Conservation (phyloP, 2,329 filamentous ascomycete genomes). For the Onygenales sp. region DNA sequence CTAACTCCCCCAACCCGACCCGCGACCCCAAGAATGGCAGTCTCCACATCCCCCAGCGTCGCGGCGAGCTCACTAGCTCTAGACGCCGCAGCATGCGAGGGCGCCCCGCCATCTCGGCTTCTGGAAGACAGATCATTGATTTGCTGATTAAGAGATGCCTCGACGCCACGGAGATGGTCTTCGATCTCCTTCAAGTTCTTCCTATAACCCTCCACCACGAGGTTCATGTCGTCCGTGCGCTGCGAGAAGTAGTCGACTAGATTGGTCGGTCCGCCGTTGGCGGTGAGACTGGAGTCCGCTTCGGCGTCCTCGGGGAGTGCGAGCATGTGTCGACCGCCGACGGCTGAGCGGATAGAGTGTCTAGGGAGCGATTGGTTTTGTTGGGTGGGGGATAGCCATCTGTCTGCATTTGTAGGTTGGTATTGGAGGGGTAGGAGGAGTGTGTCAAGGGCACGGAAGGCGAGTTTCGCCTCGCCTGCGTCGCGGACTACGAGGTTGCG, state of each 20-base stretch:
- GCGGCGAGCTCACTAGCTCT: constrained; percentile 41
- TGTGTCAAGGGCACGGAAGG: constrained; percentile 65
- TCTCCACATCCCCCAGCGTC: constrained; percentile 56
- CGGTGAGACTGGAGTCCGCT: constrained; percentile 31
- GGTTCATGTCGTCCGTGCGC: constrained; percentile 52
- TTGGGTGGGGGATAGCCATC: constrained; percentile 32
- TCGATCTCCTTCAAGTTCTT: constrained; percentile 55
- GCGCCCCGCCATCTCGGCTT: constrained; percentile 28
- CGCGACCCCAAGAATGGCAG: constrained; percentile 55
- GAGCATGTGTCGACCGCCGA: constrained; percentile 28
- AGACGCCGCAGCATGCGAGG: constrained; percentile 34
- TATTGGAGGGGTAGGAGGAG: constrained; percentile 59
- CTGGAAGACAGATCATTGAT: constrained; percentile 45
- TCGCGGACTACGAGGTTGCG: constrained; percentile 54
- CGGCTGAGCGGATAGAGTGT: constrained; percentile 28
- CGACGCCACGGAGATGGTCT: constrained; percentile 54
- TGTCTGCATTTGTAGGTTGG: constrained; percentile 38
- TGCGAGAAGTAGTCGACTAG: constrained; percentile 56
- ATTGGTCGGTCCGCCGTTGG: constrained; percentile 47
- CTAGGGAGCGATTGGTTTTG: constrained; percentile 28
- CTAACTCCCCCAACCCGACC: constrained; percentile 49
- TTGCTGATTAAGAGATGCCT: constrained; percentile 50
- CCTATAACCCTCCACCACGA: constrained; percentile 49
- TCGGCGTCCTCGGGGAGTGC: constrained; percentile 39
- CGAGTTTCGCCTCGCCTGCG: constrained; percentile 59